Evolutionary conservation across 148 eudicot species (phyloP).

Genomic region (Heliosperma pusillum): DNA sequence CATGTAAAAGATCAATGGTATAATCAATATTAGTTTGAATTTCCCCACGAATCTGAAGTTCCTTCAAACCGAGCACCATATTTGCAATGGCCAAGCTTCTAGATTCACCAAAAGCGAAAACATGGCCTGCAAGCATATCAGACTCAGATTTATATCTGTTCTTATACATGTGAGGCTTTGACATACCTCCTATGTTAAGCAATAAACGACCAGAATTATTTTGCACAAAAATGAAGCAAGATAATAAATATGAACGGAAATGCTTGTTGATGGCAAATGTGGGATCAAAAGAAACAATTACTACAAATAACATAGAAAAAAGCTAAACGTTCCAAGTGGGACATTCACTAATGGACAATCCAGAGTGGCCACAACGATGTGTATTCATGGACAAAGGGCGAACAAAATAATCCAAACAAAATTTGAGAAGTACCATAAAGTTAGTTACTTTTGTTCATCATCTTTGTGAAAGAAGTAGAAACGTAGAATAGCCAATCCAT

Average conservation of each 20-base stretch:
- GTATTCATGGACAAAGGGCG: neutral
- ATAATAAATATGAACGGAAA: neutral
- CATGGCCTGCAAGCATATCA: conserved; percentile 62
- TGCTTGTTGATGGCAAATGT: too few relatives aligned
- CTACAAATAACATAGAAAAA: neutral
- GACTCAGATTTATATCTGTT: neutral
- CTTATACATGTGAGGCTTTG: neutral
- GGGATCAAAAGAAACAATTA: too few relatives aligned
- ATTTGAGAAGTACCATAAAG: neutral
- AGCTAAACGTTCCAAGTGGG: neutral
- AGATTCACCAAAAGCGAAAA: conserved; percentile 98
- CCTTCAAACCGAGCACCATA: conserved; percentile 99
- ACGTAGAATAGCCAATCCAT: neutral
- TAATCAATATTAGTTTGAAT: conserved; percentile 97
- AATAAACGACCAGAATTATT: neutral
- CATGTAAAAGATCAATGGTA: conserved; percentile 91
- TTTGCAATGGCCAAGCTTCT: conserved; percentile 92
- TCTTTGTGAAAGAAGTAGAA: neutral
- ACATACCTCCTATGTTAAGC: neutral
- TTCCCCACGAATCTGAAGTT: conserved; percentile 97
- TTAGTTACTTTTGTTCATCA: conserved; percentile 3
- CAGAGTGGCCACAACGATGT: neutral
- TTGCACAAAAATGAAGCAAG: neutral
- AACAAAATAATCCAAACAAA: neutral
- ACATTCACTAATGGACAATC: neutral